Evolutionary conservation across 306 rosid species (phyloP), one percentile per base, ranked within the genome.

Genomic region (Crataegus laevigata): DNA sequence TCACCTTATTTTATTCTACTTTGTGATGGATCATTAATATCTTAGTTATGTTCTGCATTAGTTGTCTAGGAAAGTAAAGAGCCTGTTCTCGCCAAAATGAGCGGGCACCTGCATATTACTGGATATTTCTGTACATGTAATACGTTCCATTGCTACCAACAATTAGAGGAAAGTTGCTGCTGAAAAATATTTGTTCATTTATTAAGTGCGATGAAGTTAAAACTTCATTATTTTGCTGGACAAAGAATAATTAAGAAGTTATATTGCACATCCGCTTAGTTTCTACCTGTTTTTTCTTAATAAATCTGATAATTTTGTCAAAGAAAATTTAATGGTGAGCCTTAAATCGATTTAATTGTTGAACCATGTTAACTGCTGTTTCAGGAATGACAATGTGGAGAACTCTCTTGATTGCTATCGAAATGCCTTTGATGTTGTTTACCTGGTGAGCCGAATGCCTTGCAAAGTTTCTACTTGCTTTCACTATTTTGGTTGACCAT

Each of bases 351-450:
- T 42, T 30, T 59, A 63, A 72, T 65, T 75, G 71, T 69, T 84
- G 42, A 80, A 51, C 38, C 55, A 4, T 63, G 66, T 69, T 26
- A 11, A 55, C 67, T 85, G 68, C 73, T 81, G 72, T 72, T 81
- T 73, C 91, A 94, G 98, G 93, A 94, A 90, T 66, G 91, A 94
- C 80, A 75, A 85, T 75, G 67, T 91, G 75, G 93, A 87, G 71
- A 77, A 84, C 71, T 94, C 98, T 38, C 88, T 91, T 59, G 87
- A 82, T 72, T 61, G 81, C 91, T 94, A 94, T 77, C 60, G 64
- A 62, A 66, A 85, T 71, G 87, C 98, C 52, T 94, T 94, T 38
- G 97, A 91, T 83, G 82, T 90, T 45, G 96, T 91, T 84, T 87
- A 88, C 77, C 62, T 89, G 91, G 98, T 91, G 85, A 90, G 94